Evolutionary conservation across 768 basidiomycete genomes (phyloP).

Genomic region (Suillus americanus): DNA sequence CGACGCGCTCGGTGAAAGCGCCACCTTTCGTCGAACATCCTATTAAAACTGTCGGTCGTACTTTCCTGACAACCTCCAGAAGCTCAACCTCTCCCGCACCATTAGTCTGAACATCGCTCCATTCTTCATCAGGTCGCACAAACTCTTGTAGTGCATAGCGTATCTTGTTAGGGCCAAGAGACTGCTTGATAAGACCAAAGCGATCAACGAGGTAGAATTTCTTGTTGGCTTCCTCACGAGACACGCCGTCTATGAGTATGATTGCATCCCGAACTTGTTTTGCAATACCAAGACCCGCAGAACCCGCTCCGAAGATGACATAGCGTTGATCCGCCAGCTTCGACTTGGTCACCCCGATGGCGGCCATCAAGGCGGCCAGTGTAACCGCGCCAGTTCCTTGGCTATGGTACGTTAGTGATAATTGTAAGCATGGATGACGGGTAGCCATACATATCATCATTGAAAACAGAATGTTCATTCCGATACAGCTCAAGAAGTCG

Average conservation of each 20-base stretch:
- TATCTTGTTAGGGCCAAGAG: conserved; percentile 43
- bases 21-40: conserved; percentile 80
- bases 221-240: conserved; percentile 56
- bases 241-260: conserved; percentile 49
- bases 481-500: conserved; percentile 62
- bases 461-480: conserved; percentile 69
- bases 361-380: conserved; percentile 66
- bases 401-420: conserved; percentile 30
- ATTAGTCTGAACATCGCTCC: conserved; percentile 40
- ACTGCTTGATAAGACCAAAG: conserved; percentile 58
- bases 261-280: conserved; percentile 78
- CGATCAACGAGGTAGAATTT: conserved; percentile 76
- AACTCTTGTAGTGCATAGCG: conserved; percentile 53
- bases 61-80: conserved; percentile 66
- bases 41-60: conserved; percentile 81
- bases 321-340: conserved; percentile 73
- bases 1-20: conserved; percentile 74
- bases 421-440: conserved; percentile 6
- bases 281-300: conserved; percentile 81
- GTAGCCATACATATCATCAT: conserved; percentile 75
- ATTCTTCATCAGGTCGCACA: conserved; percentile 55
- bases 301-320: conserved; percentile 78
- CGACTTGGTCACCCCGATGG: conserved; percentile 61
- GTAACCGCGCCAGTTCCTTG: conserved; percentile 81
- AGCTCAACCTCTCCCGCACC: conserved; percentile 48